These are phyloP conservation scores for Marasmius sp. DNA, from an alignment of 1,284 basidiomycete genomes.

Conservation along the genomic window DNA sequence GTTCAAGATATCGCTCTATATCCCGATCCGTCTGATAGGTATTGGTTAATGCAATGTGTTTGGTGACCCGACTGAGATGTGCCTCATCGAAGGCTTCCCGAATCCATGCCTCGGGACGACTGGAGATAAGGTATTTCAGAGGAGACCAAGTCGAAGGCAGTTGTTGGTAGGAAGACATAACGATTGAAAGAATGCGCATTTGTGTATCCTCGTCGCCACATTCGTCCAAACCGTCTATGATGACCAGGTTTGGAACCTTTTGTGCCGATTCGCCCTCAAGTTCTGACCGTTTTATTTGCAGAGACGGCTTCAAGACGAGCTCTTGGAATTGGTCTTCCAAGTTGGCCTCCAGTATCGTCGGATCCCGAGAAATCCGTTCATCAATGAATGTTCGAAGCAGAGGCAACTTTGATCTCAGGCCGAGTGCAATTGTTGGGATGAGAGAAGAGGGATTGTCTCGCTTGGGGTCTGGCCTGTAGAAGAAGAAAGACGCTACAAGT, in stretches of 20 bases:
- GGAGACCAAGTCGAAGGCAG: neutral
- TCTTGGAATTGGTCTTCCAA: no score
- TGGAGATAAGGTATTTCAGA: conserved; percentile 19
- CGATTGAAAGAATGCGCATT: neutral
- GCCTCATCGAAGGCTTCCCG: conserved; percentile 10
- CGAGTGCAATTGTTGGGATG: no score
- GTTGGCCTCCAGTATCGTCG: no score
- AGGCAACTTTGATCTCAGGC: no score
- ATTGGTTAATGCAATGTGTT: conserved; percentile 3
- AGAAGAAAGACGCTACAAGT: neutral
- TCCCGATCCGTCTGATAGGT: conserved; percentile 5
- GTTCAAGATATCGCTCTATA: conserved; percentile 8
- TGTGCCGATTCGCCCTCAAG: no score
- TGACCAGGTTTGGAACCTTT: neutral
- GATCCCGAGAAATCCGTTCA: no score
- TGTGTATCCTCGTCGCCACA: conserved; percentile 1
- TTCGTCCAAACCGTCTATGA: conserved; percentile 21
- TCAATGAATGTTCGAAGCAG: no score
- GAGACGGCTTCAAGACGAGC: no score
- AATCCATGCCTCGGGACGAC: conserved; percentile 18
- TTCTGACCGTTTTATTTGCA: no score
- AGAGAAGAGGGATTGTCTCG: no score
- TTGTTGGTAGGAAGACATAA: neutral
- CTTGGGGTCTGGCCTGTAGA: neutral
- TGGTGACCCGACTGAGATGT: neutral